Base-by-base conservation (phyloP, 108 stramenopile species). In the Epithemia pelagica region DNA sequence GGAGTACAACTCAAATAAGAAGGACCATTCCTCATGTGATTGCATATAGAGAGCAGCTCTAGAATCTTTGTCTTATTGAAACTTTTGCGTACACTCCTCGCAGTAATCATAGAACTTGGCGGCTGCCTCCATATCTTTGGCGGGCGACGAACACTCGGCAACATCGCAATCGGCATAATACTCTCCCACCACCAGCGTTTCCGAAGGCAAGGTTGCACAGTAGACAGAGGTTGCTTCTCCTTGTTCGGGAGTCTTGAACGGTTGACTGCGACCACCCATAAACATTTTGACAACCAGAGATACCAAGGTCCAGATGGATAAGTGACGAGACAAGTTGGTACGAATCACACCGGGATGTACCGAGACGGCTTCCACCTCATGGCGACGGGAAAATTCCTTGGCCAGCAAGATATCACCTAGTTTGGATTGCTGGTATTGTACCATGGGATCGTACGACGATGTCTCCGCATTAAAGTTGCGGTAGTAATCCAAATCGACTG, bases 361-460 rank as follows among this genome's bases (percentile, higher is more conserved):
- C 10, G 58, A 18, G 10, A 58, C 58, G 22, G 58, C 23, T 22
- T 58, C 58, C 19, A 58, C 18, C 10, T 58, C 23, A 23, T 18
- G 10, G 58, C 58, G 58, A 10, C 23, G 15, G 18, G 19, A 8
- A 58, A 58, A 58, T 58, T 58, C 58, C 58, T 58, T 58, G 31
- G 61, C 61, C 18, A 62, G 19, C 28, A 62, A 30, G 31, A 32
- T 32, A 32, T 62, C 31, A 19, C 61, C 28, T 22, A 62, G 29
- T 22, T 62, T 62, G 28, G 30, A 32, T 32, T 62, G 61, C 22
- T 62, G 61, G 22, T 62, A 62, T 10, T 25, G 29, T 15, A 21
- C 8, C 24, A 8, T 21, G 19, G 15, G 18, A 30, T 32, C 30
- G 22, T 62, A 62, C 29, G 28, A 10, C 29, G 10, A 8, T 5